Evolutionary conservation across 1,284 basidiomycete genomes (phyloP).

Genomic region (Thecaphora thlaspeos): DNA sequence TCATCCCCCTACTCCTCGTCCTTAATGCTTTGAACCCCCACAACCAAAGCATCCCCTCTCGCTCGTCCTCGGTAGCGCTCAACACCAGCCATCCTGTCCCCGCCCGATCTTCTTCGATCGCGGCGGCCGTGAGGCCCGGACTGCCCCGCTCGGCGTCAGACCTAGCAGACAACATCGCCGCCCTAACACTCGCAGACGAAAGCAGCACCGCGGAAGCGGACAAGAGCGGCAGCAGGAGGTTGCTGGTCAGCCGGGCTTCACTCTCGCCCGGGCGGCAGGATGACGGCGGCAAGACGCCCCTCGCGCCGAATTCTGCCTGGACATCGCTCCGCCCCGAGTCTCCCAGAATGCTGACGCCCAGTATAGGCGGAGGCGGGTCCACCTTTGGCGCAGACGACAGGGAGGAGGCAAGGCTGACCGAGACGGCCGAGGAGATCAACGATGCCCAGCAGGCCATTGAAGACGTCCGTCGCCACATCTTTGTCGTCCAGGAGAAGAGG

Average conservation of each 20-base stretch:
- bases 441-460: conserved; percentile 27
- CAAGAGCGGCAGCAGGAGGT: conserved; percentile 4
- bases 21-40: neutral
- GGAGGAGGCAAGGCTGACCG: conserved; percentile 11
- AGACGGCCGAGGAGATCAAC: conserved; percentile 22
- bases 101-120: conserved; percentile 21
- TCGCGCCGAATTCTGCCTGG: neutral
- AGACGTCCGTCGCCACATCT: conserved; percentile 32
- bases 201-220: neutral
- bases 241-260: neutral
- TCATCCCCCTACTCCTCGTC: neutral
- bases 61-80: conserved; percentile 28
- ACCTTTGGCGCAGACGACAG: neutral
- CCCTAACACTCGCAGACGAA: conserved; percentile 14
- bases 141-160: conserved; percentile 22
- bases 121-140: conserved; percentile 7
- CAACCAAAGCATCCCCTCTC: conserved; percentile 21
- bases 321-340: neutral
- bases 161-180: conserved; percentile 33
- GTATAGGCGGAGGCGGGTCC: conserved; percentile 1
- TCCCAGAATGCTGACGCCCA: neutral
- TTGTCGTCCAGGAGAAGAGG: conserved; percentile 37
- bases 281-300: neutral
- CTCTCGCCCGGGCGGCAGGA: neutral
- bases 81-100: conserved; percentile 15